Evolutionary conservation across 2,329 filamentous ascomycete species (phyloP), one percentile per base, ranked within the genome.

Genomic region (Colletotrichum zoysiae): DNA sequence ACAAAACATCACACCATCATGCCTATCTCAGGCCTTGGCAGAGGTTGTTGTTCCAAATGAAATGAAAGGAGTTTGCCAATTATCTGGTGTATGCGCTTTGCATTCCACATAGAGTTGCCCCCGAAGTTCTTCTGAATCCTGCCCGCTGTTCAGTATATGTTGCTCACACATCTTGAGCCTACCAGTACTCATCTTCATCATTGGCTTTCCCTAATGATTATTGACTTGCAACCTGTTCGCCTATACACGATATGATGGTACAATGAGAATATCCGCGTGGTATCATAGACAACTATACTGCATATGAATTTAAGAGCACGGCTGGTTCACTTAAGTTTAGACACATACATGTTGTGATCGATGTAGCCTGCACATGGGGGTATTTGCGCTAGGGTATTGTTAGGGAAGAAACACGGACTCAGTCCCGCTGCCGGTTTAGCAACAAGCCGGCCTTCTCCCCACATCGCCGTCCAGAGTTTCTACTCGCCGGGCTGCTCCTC

Each of bases 121-220:
- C 2, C 5, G 6, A 8, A 5, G 1, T 3, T 16, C 23, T 7
- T 16, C 5, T 51, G 5, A 26, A 18, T 4, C 2, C 4, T 2
- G 12, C 18, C 5, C 14, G 5, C 2, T 26, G 23, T 14, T 26
- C 14, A 6, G 23, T 7, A 12, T n/a, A n/a, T n/a, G n/a, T 30
- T 51, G 9, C 18, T 51, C 5, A 16, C 14, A 14, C 4, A 23
- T 14, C 9, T 23, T 23, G 46, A 4, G 2, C n/a, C n/a, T 11
- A 2, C 2, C 0, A 23, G 14, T 5, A 12, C n/a, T 12, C 4
- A 23, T 30, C 16, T 3, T 14, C n/a, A 50, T 7, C 8, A 2
- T 1, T 0, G 14, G 9, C 14, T 30, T 51, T 2, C 2, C 5
- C 2, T 30, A 0, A 26, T 30, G 12, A 16, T 16, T 23, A 50